phyloP scores from a whole-genome alignment of 2,329 filamentous ascomycete species.

The Botrytis tulipae region DNA sequence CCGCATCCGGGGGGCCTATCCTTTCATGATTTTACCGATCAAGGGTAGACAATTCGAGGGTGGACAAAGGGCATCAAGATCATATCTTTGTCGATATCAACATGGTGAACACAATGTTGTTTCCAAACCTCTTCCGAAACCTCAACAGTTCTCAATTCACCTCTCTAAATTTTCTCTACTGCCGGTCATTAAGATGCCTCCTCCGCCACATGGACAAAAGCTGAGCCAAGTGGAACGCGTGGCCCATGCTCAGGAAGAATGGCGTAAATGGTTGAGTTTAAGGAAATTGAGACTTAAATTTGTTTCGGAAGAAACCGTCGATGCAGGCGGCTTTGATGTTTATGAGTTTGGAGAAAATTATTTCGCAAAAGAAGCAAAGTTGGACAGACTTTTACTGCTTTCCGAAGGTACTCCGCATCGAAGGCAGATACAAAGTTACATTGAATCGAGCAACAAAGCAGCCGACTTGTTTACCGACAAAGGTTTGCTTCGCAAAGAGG shows the following conservation, averaged over 20 bases:
- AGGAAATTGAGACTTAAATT: background rate
- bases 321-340: background rate
- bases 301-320: background rate
- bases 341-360: background rate
- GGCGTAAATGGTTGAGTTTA: background rate
- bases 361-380: background rate
- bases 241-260: background rate
- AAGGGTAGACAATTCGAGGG: background rate
- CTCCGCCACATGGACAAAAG: background rate
- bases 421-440: no score
- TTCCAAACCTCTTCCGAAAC: background rate
- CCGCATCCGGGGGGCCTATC: constrained; percentile 2
- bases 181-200: background rate
- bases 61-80: constrained; percentile 5
- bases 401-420: background rate
- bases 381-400: background rate
- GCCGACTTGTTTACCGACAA: background rate
- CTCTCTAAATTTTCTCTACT: background rate
- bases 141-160: background rate
- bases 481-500: background rate
- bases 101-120: background rate
- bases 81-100: background rate
- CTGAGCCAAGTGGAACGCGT: background rate
- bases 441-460: background rate
- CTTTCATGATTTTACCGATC: background rate